These are phyloP conservation scores for Pinus albicaulis DNA, from an alignment of 75 land plant genomes.

Conservation along the genomic window DNA sequence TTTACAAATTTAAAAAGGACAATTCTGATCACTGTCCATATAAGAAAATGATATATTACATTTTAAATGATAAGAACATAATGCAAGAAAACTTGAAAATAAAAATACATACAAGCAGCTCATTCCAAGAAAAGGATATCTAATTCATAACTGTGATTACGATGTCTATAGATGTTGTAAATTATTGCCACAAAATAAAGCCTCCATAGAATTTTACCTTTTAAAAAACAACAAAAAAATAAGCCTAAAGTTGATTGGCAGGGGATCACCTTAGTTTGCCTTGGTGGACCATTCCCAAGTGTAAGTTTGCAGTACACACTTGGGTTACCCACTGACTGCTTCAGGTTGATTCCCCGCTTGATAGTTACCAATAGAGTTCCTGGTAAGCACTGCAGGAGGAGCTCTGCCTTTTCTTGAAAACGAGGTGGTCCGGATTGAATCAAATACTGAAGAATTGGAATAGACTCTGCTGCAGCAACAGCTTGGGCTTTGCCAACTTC, in stretches of 20 bases:
- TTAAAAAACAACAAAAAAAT: background rate
- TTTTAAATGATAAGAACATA: background rate
- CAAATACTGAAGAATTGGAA: constrained; percentile 84
- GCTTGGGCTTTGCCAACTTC: constrained; percentile 96
- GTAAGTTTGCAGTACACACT: constrained; percentile 96
- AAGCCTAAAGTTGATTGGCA: background rate
- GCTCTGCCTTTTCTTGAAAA: constrained; percentile 93
- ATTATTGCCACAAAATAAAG: background rate
- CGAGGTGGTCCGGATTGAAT: constrained; percentile 90
- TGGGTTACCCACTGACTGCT: constrained; percentile 92
- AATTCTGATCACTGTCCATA: background rate
- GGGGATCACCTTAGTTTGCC: constrained; percentile 81
- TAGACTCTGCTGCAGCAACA: constrained; percentile 94
- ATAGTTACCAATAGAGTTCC: constrained; percentile 91
- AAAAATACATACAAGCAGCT: background rate
- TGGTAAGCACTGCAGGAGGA: constrained; percentile 90
- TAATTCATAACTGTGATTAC: background rate
- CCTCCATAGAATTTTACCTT: background rate
- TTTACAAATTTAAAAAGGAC: background rate
- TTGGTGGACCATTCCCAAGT: constrained; percentile 87
- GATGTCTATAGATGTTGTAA: background rate
- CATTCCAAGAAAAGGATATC: background rate
- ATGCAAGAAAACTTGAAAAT: background rate
- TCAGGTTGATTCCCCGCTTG: constrained; percentile 93
- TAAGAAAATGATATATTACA: background rate